phyloP scores from a whole-genome alignment of 1,284 basidiomycete genomes.

The Wallemia mellicola region DNA sequence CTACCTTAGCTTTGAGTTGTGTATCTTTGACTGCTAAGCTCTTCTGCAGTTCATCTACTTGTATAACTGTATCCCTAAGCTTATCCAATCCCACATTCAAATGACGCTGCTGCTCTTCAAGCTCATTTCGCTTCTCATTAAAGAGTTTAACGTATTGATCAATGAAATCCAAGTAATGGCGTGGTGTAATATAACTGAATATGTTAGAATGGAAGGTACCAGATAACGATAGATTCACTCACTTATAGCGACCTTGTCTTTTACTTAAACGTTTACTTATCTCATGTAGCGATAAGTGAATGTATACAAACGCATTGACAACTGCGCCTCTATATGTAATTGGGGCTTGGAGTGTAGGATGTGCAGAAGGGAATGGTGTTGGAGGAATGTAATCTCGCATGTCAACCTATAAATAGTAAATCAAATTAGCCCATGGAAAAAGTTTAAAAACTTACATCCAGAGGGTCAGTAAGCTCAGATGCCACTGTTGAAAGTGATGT shows the following conservation, averaged over 20 bases:
- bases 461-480: constrained; percentile 66
- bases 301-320: constrained; percentile 72
- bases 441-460: constrained; percentile 28
- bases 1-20: constrained; percentile 73
- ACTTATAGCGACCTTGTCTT: constrained; percentile 64
- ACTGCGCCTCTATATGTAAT: constrained; percentile 62
- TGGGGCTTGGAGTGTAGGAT: constrained; percentile 46
- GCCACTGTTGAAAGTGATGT: constrained; percentile 92
- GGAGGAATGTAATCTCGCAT: constrained; percentile 46
- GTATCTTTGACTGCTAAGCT: constrained; percentile 80
- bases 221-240: background rate
- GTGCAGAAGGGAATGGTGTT: constrained; percentile 54
- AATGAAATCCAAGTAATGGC: constrained; percentile 95
- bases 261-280: constrained; percentile 70
- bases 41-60: constrained; percentile 83
- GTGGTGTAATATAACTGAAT: constrained; percentile 53
- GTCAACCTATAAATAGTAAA: constrained; percentile 24
- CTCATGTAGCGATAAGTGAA: constrained; percentile 67
- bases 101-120: constrained; percentile 96
- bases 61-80: constrained; percentile 72
- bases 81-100: constrained; percentile 95
- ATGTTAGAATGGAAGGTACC: too few relatives aligned
- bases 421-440: background rate
- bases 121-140: constrained; percentile 87
- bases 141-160: constrained; percentile 92